Base-by-base conservation (phyloP, 2,329 filamentous ascomycete species). In the Aspergillus quadrilineatus region DNA sequence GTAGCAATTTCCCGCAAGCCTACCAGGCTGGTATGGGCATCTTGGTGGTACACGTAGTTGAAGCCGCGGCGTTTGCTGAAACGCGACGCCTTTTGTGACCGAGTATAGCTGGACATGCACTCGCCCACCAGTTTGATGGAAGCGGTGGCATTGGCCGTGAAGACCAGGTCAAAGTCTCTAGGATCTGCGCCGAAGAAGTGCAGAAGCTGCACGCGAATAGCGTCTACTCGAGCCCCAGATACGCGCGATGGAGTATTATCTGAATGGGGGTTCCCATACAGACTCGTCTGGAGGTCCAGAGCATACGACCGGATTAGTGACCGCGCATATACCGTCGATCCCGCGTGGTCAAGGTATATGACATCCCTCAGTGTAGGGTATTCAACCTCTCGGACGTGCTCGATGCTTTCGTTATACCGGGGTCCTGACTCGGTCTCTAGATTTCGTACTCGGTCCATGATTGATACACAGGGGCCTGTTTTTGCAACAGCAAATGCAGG, bases 11-110 rank as follows among this genome's bases (percentile, higher is more conserved):
- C 49, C 4, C 60, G 55, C 3, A 55, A 17, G 2, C 60, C 60
- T 3, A 61, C 55, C 9, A 60, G 49, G 15, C 60, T 61, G 6
- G 60, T 60, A 30, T 61, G 60, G 2, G 60, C 58, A 14, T 61
- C 60, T 15, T 58, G 37, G 29, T 61, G 60, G 29, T 61, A 58
- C 6, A 59, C 50, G 28, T 56, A 57, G 30, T 53, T 50, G 42
- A 58, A 45, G 14, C 59, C 50, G 5, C 56, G 48, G 4, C 50
- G 48, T 10, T n/a, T 51, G 30, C 39, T 30, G 34, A 9, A 42
- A 6, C 34, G 15, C 4, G 48, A 55, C 2, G 12, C 29, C 4
- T 10, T 6, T 7, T n/a, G 29, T 2, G 43, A 46, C 28, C 22
- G 34, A 43, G 34, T 44, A 55, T 48, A 44, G 14, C 36, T 44